Evolutionary conservation across 495 filamentous ascomycete genomes (phyloP), one percentile per base, ranked within the genome.

Genomic region (Neurospora sp.): DNA sequence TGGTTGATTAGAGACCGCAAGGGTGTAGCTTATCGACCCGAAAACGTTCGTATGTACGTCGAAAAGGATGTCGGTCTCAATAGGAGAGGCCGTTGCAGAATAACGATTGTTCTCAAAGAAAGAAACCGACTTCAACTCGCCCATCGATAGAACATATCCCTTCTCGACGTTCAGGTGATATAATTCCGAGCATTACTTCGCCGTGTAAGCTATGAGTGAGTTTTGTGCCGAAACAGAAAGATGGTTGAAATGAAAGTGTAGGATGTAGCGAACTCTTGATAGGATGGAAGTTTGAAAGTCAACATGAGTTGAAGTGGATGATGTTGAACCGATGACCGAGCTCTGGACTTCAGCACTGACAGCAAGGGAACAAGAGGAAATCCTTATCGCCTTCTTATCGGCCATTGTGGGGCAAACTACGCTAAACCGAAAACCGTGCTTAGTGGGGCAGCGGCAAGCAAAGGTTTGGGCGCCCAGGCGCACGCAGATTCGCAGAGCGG

Each of bases 311-410:
- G 44, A 48, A n/a, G 7, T 1, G 46, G n/a, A 23, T 54, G 44
- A 46, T 46, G 42, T 44, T 46, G 44, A 20, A 48, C 44, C n/a
- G 20, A 54, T 54, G 54, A 16, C 48, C 23, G 54, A 62, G 54
- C 54, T 62, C 54, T 62, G 54, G 12, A 62, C 46, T 62, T 31
- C 11, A 59, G 48, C 48, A 40, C 48, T 69, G 38, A 41, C 54
- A 69, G 48, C 37, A n/a, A n/a, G n/a, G n/a, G n/a, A n/a, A n/a
- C n/a, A n/a, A n/a, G n/a, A n/a, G n/a, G n/a, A 42, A 39, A 44
- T 42, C 39, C 75, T 78, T 78, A 79, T 78, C 77, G 72, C n/a
- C n/a, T 2, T 12, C 71, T 79, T 77, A 79, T 79, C 77, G 69
- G 37, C 12, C 11, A 71, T 14, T 69, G 75, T 79, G 78, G 78